Base-by-base conservation (phyloP, 1,139 yeast genomes). In the Candida tetrigidarum region DNA sequence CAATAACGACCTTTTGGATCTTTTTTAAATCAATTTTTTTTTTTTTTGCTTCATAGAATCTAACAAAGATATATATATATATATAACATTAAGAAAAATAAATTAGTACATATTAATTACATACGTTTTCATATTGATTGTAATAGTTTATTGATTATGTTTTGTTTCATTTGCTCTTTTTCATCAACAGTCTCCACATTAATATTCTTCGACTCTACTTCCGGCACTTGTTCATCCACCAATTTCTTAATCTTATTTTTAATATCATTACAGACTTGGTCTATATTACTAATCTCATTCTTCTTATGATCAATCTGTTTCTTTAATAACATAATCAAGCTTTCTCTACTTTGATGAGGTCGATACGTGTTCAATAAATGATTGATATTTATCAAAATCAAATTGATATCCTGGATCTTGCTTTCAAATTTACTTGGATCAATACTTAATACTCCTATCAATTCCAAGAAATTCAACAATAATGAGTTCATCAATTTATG, bases 331-430 rank as follows among this genome's bases (percentile, higher is more conserved):
- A 84, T 73, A 39, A 87, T 84, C 53, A 90, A 74, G 48, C 90
- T 83, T 56, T 90, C 96, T 38, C 96, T 73, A 6, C 92, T 84
- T 59, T 90, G 97, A 62, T 90, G 96, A 0, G 96, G 96, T 46
- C 96, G 71, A 64, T 89, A 90, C 44, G 89, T 89, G 62, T 90
- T 90, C 49, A 90, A 67, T 44, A 90, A 66, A 60, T 90, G 96
- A 60, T 89, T 96, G 53, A 89, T 84, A 59, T 90, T 90, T 58
- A 90, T 84, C 46, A 90, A 67, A n/a, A 89, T 78, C 15, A 84
- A 74, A 46, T 91, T 78, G 42, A 90, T 76, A 54, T 86, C 82
- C 53, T 87, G 93, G 32, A 87, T 78, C 56, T 86, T 84, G 5
- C 67, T 63, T 18, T 82, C 84, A 58, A 83, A 87, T 44, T 78